Evolutionary conservation across 176 grass and related monocot genomes (phyloP).

Genomic region (Oryza meyeriana): DNA sequence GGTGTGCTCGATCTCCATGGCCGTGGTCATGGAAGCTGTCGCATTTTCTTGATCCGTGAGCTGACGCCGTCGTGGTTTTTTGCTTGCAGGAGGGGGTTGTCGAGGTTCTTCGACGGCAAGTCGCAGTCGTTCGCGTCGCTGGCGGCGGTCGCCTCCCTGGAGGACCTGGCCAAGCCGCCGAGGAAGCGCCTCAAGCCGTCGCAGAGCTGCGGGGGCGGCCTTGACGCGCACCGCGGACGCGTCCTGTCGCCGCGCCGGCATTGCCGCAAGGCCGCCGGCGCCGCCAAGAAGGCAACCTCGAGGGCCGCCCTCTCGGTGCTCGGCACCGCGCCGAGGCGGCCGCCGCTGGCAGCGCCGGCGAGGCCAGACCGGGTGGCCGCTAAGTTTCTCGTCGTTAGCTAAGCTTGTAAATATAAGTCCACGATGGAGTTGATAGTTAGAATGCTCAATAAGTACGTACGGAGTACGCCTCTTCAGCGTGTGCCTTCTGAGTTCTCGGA

Average conservation of each 20-base stretch:
- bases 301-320: constrained; percentile 33
- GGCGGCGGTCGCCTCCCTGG: constrained; percentile 40
- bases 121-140: constrained; percentile 73
- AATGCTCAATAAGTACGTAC: not conserved
- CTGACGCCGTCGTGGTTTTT: not conserved
- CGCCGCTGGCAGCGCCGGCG: not conserved
- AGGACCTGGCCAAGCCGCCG: constrained; percentile 61
- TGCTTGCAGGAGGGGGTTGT: constrained; percentile 44
- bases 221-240: constrained; percentile 44
- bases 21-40: not conserved
- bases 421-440: constrained; percentile 19
- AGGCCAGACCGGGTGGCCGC: constrained; percentile 16
- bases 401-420: not conserved
- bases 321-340: constrained; percentile 6
- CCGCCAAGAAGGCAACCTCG: constrained; percentile 27
- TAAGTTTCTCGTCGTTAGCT: constrained; percentile 26
- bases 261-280: constrained; percentile 18
- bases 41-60: not conserved
- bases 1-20: too few species aligned
- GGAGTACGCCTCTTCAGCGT: not conserved
- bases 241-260: constrained; percentile 40
- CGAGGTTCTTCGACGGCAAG: constrained; percentile 72
- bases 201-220: constrained; percentile 51
- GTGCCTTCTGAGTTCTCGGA: not conserved
- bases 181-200: constrained; percentile 57